These are phyloP conservation scores for Trypanosoma conorhini DNA, from an alignment of 208 protist genomes.

Conservation along the genomic window DNA sequence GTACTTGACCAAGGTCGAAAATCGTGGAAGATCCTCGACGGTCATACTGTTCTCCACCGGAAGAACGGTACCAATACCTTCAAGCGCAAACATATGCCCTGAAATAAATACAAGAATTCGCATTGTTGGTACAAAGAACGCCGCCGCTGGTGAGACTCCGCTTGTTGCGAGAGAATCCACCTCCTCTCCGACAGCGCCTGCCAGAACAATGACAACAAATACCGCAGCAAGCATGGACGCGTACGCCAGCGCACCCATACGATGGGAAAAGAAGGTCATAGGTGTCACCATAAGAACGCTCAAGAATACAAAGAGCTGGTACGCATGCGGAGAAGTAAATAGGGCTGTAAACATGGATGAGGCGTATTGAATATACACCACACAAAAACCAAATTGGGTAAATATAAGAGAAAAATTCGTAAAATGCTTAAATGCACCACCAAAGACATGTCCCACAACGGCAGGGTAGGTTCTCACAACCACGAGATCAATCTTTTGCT, in stretches of 20 bases:
- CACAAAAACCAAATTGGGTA: slow-evolving; percentile 88
- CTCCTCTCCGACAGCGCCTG: slow-evolving; percentile 52
- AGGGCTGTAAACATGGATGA: slow-evolving; percentile 68
- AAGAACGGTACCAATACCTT: slow-evolving; percentile 75
- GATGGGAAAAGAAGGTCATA: slow-evolving; percentile 69
- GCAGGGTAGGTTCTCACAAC: slow-evolving; percentile 74
- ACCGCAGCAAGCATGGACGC: slow-evolving; percentile 63
- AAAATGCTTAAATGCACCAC: slow-evolving; percentile 52
- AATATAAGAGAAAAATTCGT: slow-evolving; percentile 75
- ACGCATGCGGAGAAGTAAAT: slow-evolving; percentile 32
- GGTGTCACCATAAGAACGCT: slow-evolving; percentile 57
- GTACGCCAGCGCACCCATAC: slow-evolving; percentile 57
- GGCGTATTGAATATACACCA: slow-evolving; percentile 81
- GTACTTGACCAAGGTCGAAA: slow-evolving; percentile 50
- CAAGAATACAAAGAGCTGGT: slow-evolving; percentile 51
- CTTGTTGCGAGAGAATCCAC: slow-evolving; percentile 33
- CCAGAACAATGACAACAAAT: slow-evolving; percentile 56
- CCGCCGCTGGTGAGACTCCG: slow-evolving; percentile 44
- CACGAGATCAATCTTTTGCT: slow-evolving; percentile 52
- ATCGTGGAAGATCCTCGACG: slow-evolving; percentile 40
- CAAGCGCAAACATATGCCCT: slow-evolving; percentile 79
- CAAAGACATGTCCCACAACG: slow-evolving; percentile 71
- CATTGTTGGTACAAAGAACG: slow-evolving; percentile 36
- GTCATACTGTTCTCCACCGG: slow-evolving; percentile 79
- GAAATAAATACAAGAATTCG: slow-evolving; percentile 69